Evolutionary conservation across 768 basidiomycete species (phyloP).

Genomic region (Tricholoma terreum): DNA sequence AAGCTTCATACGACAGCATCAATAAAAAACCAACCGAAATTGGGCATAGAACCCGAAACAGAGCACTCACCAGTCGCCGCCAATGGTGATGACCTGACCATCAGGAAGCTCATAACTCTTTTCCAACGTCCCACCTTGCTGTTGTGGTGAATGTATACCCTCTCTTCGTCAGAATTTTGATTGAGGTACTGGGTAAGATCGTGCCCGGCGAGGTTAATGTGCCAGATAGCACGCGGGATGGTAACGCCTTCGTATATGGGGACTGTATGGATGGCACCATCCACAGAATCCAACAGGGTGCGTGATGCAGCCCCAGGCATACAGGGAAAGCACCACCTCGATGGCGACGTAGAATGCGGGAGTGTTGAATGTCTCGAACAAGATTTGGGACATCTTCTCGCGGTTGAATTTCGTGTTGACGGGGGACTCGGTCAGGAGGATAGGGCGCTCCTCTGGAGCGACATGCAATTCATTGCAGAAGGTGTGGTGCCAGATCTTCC

Average conservation of each 20-base stretch:
- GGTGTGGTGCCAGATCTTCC: slow-evolving; percentile 98
- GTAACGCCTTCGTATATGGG: slow-evolving; percentile 95
- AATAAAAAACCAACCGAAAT: too few species aligned
- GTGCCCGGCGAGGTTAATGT: slow-evolving; percentile 89
- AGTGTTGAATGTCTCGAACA: slow-evolving; percentile 94
- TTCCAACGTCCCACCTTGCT: too few species aligned
- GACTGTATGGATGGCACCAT: slow-evolving; percentile 94
- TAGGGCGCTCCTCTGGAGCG: slow-evolving; percentile 89
- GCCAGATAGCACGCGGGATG: slow-evolving; percentile 88
- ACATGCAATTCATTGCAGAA: slow-evolving; percentile 96
- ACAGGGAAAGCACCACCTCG: slow-evolving; percentile 87
- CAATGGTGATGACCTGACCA: too few species aligned
- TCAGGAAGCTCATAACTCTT: too few species aligned
- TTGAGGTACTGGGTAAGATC: slow-evolving; percentile 82
- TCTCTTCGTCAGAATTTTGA: slow-evolving; percentile 87
- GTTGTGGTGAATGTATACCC: too few species aligned
- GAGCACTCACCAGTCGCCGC: too few species aligned
- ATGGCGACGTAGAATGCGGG: slow-evolving; percentile 91
- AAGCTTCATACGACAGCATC: too few species aligned
- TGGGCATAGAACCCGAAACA: too few species aligned
- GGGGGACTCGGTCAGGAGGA: slow-evolving; percentile 87
- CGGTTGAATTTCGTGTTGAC: slow-evolving; percentile 90
- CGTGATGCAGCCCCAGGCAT: slow-evolving; percentile 97
- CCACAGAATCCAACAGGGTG: slow-evolving; percentile 94
- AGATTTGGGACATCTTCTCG: slow-evolving; percentile 94